A percentile compares a stretch with the other conserved stretches of the same genome.
phyloP scores from a whole-genome alignment of 139 green algal species.

The Ostreobium quekettii region DNA sequence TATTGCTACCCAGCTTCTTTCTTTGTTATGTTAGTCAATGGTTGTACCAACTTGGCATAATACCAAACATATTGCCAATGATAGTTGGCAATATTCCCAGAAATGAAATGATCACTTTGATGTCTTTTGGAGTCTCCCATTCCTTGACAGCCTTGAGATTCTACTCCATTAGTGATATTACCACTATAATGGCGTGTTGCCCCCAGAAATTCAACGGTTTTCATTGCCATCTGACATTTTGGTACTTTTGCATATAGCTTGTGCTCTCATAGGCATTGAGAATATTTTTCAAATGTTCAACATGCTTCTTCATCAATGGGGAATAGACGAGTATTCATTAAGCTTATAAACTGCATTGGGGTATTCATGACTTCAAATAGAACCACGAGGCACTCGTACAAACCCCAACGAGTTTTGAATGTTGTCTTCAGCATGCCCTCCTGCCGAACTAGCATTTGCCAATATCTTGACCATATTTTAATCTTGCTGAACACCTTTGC shows the following conservation, averaged over 20 bases:
- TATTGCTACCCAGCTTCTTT: too few relatives aligned
- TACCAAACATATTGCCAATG: too few relatives aligned
- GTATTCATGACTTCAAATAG: conserved; percentile 23
- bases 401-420: conserved; percentile 20
- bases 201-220: too few relatives aligned
- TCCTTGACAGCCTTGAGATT: too few relatives aligned
- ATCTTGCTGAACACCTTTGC: conserved; percentile 28
- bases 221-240: conserved; percentile 24
- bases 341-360: conserved; percentile 14
- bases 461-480: conserved; percentile 26
- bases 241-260: conserved; percentile 21
- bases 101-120: too few relatives aligned
- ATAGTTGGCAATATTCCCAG: too few relatives aligned
- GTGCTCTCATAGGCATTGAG: background rate
- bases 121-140: too few relatives aligned
- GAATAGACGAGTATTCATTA: conserved; percentile 9
- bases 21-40: too few relatives aligned
- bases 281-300: background rate
- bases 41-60: too few relatives aligned
- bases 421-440: conserved; percentile 3
- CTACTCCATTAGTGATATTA: too few relatives aligned
- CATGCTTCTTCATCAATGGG: conserved; percentile 14
- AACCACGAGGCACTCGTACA: conserved; percentile 9
- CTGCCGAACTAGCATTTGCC: conserved; percentile 15
- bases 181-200: too few relatives aligned